Conservation (phyloP, 495 filamentous ascomycete genomes). For the Astrothelium subdiscretum region DNA sequence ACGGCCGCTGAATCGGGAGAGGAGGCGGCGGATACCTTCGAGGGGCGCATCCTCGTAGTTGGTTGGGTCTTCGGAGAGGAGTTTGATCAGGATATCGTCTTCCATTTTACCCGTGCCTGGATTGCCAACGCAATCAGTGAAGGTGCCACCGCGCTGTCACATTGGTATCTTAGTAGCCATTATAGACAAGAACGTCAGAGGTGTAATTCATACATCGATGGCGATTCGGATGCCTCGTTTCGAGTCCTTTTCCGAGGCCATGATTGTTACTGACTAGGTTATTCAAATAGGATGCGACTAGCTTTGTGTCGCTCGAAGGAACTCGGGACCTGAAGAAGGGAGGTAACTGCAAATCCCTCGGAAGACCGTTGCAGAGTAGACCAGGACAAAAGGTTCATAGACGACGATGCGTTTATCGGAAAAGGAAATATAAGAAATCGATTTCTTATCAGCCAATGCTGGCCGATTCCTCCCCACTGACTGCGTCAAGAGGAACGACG, state of each 20-base stretch:
- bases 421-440: too few species aligned
- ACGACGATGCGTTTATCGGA: too few species aligned
- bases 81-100: constrained; percentile 39
- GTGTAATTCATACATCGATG: constrained; percentile 22
- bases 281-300: too few species aligned
- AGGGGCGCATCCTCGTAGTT: constrained; percentile 43
- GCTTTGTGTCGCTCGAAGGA: neutral
- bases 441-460: too few species aligned
- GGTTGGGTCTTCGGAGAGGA: constrained; percentile 37
- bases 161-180: constrained; percentile 1
- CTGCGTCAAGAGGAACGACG: too few species aligned
- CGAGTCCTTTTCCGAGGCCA: constrained; percentile 12
- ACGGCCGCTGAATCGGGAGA: constrained; percentile 65
- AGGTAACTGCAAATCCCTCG: too few species aligned
- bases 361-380: too few species aligned
- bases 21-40: constrained; percentile 74
- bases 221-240: constrained; percentile 30
- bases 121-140: constrained; percentile 47
- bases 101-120: constrained; percentile 40
- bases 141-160: constrained; percentile 47
- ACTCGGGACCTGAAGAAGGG: too few species aligned
- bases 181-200: neutral
- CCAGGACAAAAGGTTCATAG: too few species aligned
- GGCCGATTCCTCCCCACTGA: too few species aligned
- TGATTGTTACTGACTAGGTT: neutral